Conservation (phyloP, 352 stramenopile genomes). For the Blastocystis sp. region DNA sequence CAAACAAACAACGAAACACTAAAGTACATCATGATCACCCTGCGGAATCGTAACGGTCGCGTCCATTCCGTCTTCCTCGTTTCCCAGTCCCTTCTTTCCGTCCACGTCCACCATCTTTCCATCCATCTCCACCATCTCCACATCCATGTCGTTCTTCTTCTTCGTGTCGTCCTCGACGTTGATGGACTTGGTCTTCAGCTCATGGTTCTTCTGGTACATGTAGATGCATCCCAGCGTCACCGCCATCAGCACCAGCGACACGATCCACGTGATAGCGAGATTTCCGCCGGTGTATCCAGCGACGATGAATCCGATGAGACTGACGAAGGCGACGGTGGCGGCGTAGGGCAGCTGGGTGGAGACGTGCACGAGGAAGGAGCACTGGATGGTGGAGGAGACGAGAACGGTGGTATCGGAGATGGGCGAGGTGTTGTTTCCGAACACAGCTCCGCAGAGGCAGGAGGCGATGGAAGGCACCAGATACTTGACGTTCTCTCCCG, state of each 20-base stretch:
- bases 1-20: slow-evolving; percentile 36
- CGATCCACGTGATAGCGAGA: not conserved
- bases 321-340: slow-evolving; percentile 66
- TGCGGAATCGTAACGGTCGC: not conserved
- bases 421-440: slow-evolving; percentile 76
- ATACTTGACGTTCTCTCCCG: slow-evolving; percentile 69
- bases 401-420: slow-evolving; percentile 81
- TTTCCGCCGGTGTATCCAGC: slow-evolving; percentile 3
- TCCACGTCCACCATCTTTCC: not conserved
- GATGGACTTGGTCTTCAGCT: not conserved
- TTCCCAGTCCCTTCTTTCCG: not conserved
- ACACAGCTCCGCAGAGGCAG: slow-evolving; percentile 73
- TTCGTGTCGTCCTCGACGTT: not conserved
- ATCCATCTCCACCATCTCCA: not conserved
- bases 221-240: not conserved
- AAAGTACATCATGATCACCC: not conserved
- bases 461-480: slow-evolving; percentile 75
- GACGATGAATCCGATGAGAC: slow-evolving; percentile 15
- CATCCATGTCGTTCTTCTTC: slow-evolving; percentile 32
- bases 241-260: not conserved
- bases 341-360: slow-evolving; percentile 67
- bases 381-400: slow-evolving; percentile 70
- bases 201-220: slow-evolving; percentile 18
- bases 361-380: slow-evolving; percentile 63
- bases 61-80: not conserved